A percentile compares a stretch with the other conserved stretches of the same genome.
phyloP scores from a whole-genome alignment of 164 flowering plant species.

The Aristolochia contorta region DNA sequence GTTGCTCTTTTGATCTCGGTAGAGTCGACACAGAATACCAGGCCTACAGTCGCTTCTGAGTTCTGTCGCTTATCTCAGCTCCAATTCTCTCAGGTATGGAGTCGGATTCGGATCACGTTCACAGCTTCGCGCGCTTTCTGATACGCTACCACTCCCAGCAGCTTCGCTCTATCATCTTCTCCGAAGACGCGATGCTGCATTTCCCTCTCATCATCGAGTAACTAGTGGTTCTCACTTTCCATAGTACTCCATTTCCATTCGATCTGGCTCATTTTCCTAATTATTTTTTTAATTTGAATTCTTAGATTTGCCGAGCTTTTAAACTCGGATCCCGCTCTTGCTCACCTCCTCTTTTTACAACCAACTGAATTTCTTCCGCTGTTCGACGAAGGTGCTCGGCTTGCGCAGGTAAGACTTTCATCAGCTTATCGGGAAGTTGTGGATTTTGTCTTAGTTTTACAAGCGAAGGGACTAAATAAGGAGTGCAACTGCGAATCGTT shows the following conservation, averaged over 20 bases:
- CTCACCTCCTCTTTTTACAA: background rate
- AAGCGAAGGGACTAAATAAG: too few species aligned
- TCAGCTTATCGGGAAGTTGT: too few species aligned
- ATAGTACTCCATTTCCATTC: background rate
- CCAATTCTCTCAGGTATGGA: background rate
- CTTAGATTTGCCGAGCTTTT: background rate
- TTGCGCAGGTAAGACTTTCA: background rate
- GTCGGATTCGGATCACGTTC: background rate
- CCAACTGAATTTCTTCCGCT: background rate
- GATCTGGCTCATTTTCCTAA: too few species aligned
- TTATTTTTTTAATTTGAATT: background rate
- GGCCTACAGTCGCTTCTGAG: too few species aligned
- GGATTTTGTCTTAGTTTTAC: too few species aligned
- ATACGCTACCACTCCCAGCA: background rate
- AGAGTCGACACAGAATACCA: too few species aligned
- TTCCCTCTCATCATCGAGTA: conserved; percentile 6
- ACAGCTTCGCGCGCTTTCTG: conserved; percentile 1
- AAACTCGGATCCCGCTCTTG: background rate
- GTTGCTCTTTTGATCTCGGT: too few species aligned
- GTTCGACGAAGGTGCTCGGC: background rate
- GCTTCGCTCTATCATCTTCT: conserved; percentile 1
- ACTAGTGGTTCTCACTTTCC: background rate
- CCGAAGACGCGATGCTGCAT: background rate
- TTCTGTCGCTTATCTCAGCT: background rate
- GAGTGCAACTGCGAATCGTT: too few species aligned